phyloP scores from a whole-genome alignment of 768 basidiomycete species.

The Leucocoprinus birnbaumii region DNA sequence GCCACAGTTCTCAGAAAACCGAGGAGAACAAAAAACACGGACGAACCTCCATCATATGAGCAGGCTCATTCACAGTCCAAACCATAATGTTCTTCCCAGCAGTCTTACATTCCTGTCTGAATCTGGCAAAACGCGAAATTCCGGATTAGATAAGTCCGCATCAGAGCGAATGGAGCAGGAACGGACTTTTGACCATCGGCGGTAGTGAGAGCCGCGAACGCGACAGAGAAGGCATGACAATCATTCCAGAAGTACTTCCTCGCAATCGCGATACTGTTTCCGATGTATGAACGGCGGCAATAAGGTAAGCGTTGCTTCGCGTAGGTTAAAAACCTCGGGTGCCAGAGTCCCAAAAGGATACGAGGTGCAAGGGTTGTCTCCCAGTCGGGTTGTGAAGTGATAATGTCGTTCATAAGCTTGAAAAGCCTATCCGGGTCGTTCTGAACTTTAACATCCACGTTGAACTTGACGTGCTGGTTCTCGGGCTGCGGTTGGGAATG shows the following conservation, averaged over 20 bases:
- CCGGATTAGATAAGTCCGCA: not conserved
- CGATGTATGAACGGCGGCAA: conserved; percentile 84
- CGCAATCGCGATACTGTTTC: conserved; percentile 65
- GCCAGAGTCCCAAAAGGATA: conserved; percentile 83
- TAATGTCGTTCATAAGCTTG: conserved; percentile 66
- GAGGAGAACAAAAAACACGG: conserved; percentile 3
- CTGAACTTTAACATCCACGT: conserved; percentile 93
- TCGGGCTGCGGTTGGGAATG: conserved; percentile 45
- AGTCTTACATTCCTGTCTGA: conserved; percentile 73
- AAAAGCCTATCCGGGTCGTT: conserved; percentile 91
- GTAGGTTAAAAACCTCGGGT: conserved; percentile 81
- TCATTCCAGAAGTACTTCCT: conserved; percentile 87
- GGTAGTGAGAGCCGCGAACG: conserved; percentile 68
- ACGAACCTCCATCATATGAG: conserved; percentile 86
- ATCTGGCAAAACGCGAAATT: conserved; percentile 40
- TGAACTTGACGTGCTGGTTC: conserved; percentile 72
- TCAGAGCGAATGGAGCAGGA: conserved; percentile 3
- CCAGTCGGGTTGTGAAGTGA: conserved; percentile 67
- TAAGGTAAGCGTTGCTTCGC: conserved; percentile 80
- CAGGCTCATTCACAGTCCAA: conserved; percentile 93
- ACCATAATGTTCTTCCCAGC: conserved; percentile 86
- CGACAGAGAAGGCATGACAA: conserved; percentile 84
- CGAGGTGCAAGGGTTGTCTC: conserved; percentile 75
- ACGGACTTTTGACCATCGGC: conserved; percentile 71
- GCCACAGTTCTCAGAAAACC: not conserved